phyloP scores from a whole-genome alignment of 164 flowering plant species.

The Liquidambar formosana region DNA sequence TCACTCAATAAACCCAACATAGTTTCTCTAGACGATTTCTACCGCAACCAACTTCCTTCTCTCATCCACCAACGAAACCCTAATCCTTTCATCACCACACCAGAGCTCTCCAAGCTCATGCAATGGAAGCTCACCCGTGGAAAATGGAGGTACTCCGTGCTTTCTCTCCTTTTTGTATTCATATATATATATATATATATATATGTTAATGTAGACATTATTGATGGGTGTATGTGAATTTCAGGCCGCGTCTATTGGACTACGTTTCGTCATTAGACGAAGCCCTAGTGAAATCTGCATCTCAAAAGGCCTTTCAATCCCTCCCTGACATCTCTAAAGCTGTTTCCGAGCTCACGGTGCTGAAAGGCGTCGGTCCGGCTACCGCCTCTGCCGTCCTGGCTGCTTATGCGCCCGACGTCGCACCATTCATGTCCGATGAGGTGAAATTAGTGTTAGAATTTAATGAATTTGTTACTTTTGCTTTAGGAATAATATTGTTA shows the following conservation, averaged over 20 bases:
- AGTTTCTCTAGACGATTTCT: conserved; percentile 65
- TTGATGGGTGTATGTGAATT: conserved; percentile 2
- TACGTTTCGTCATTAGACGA: conserved; percentile 68
- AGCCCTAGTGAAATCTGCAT: conserved; percentile 55
- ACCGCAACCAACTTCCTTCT: conserved; percentile 60
- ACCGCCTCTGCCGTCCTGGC: conserved; percentile 90
- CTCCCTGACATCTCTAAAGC: conserved; percentile 76
- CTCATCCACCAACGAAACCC: conserved; percentile 68
- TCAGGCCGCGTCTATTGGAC: conserved; percentile 74
- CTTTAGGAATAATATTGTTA: not conserved
- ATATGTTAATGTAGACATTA: too few species aligned
- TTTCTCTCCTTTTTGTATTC: not conserved
- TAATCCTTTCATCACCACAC: conserved; percentile 60
- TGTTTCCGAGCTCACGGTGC: conserved; percentile 58
- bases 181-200: not conserved
- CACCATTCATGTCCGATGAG: conserved; percentile 97
- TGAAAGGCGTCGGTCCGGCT: conserved; percentile 92
- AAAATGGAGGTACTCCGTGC: conserved; percentile 58
- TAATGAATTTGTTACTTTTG: not conserved
- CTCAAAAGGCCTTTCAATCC: conserved; percentile 63
- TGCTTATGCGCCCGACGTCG: conserved; percentile 70
- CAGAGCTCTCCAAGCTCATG: conserved; percentile 79
- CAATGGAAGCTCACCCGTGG: conserved; percentile 90
- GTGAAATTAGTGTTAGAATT: conserved; percentile 26
- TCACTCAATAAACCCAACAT: conserved; percentile 59